A percentile compares a stretch with the other conserved stretches of the same genome.
phyloP scores from a whole-genome alignment of 768 basidiomycete species.

The Lactarius evosmus region DNA sequence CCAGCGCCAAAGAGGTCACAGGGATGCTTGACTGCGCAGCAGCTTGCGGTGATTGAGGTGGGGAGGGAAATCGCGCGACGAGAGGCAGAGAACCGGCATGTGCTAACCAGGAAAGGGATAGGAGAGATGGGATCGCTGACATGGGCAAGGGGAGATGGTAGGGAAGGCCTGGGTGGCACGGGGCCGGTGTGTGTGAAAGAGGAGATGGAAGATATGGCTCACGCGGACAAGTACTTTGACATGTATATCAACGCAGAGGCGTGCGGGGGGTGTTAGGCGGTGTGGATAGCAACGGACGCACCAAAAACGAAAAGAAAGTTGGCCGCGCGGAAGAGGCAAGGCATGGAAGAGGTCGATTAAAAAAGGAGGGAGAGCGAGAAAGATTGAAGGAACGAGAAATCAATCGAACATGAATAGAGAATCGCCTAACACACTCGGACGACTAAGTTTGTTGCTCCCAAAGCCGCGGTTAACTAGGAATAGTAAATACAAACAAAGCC shows the following conservation, averaged over 20 bases:
- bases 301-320: neutral
- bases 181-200: constrained; percentile 8
- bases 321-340: constrained; percentile 21
- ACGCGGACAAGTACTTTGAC: constrained; percentile 39
- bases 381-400: neutral
- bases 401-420: neutral
- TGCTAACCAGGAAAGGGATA: constrained; percentile 1
- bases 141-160: constrained; percentile 1
- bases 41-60: constrained; percentile 14
- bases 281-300: neutral
- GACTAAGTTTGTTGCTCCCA: constrained; percentile 43
- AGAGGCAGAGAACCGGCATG: neutral
- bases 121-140: neutral
- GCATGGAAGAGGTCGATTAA: neutral
- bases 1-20: constrained; percentile 7
- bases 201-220: constrained; percentile 22
- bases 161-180: neutral
- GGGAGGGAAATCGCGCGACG: constrained; percentile 17
- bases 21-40: constrained; percentile 4
- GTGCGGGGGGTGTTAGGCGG: constrained; percentile 30
- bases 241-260: constrained; percentile 41
- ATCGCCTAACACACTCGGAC: neutral
- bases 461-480: constrained; percentile 46
- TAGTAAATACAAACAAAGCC: constrained; percentile 36
- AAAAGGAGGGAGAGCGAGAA: constrained; percentile 1